Base-by-base conservation (phyloP, 345 rosid genomes). In the Aurinia saxatilis region DNA sequence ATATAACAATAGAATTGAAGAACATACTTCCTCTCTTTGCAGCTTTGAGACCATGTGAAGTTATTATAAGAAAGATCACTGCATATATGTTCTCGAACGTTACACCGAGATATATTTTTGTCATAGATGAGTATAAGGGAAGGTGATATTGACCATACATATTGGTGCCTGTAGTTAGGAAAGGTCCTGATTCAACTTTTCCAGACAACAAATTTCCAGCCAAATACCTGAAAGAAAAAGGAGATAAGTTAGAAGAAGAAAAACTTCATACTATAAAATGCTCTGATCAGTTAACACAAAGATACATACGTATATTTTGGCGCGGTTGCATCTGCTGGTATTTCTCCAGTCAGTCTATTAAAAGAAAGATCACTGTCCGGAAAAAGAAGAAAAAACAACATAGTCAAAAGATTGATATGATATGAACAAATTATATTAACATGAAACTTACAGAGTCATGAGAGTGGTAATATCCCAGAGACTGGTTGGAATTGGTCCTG, bases 41-140 rank as follows among this genome's bases (percentile, higher is more conserved):
- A 72, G 67, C 53, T 47, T 30, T 68, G 53, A 37, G 67, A 66
- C 76, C 72, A 72, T 31, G 76, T 66, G 29, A 72, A 53, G 53
- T 66, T 72, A 54, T 72, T 72, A 14, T 65, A 72, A n/a, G 76
- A 72, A 60, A 72, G 68, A 52, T 72, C 76, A 30, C 76, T 72
- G 76, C 27, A 52, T 6, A 67, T 18, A 2, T 14, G 12, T 23
- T 31, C 1, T 1, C 1, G 39, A 19, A 10, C 40, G 1, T 36
- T 6, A n/a, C 14, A 48, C 11, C 16, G 1, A 27, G 54, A 50
- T 2, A 52, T 51, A 4, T 27, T 4, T 51, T 23, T 17, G 2
- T 13, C 34, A 9, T 45, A 29, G 8, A 31, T 51, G 27, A 42
- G 14, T 30, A 41, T 29, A 3, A 9, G 13, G 17, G 23, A 47